phyloP scores from a whole-genome alignment of 1,284 basidiomycete species.

The Ceratobasidium sp. region DNA sequence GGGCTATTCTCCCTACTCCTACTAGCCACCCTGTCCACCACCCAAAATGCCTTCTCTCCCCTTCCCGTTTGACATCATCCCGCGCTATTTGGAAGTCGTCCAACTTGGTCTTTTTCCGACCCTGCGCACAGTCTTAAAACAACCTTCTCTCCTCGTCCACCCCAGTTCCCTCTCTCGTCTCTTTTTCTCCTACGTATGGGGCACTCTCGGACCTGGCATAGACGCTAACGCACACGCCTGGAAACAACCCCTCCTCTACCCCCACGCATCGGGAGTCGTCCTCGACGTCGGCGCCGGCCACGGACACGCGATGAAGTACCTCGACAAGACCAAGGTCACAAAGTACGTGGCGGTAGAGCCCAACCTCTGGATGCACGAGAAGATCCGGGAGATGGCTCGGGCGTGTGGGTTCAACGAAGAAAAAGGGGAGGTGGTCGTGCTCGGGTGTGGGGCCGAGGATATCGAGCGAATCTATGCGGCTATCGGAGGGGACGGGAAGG shows the following conservation, averaged over 20 bases:
- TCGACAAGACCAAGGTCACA: constrained; percentile 63
- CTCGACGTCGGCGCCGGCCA: constrained; percentile 76
- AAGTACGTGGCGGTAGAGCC: constrained; percentile 77
- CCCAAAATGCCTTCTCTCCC: constrained; percentile 11
- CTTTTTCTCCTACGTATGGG: constrained; percentile 72
- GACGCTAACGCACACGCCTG: constrained; percentile 59
- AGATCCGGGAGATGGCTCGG: constrained; percentile 62
- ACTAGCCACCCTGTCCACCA: background rate
- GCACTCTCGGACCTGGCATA: constrained; percentile 60
- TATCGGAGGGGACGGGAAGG: constrained; percentile 54
- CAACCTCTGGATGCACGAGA: constrained; percentile 68
- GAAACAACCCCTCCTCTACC: constrained; percentile 64
- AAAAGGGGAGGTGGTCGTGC: constrained; percentile 52
- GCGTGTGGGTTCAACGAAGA: constrained; percentile 65
- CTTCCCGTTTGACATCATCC: constrained; percentile 6
- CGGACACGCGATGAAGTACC: constrained; percentile 69
- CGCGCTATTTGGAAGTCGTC: background rate
- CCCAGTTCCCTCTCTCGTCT: constrained; percentile 62
- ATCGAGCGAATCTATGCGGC: constrained; percentile 59
- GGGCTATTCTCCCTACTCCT: too few relatives aligned
- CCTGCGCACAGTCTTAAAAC: constrained; percentile 56
- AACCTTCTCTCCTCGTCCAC: constrained; percentile 61
- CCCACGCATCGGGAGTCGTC: constrained; percentile 68
- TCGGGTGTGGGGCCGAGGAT: constrained; percentile 70
- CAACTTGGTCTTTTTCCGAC: constrained; percentile 60